Conservation (phyloP, 2,329 filamentous ascomycete species). For the Arthrocladium fulminans region DNA sequence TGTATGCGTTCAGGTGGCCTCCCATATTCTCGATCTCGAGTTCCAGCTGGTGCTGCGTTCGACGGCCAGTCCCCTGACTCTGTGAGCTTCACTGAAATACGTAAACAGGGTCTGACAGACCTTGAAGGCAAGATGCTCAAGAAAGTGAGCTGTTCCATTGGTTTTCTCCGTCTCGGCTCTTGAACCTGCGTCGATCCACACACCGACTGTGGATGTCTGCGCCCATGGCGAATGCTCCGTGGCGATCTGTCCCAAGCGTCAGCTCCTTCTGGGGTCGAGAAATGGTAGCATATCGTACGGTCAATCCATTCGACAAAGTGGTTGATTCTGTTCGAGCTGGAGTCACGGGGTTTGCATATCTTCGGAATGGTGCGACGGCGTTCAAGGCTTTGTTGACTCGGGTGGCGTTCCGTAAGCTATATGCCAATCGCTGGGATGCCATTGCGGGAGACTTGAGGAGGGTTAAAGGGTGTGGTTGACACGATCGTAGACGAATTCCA, state of each 20-base stretch:
- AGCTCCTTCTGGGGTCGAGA: slow-evolving; percentile 15
- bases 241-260: slow-evolving; percentile 62
- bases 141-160: slow-evolving; percentile 98
- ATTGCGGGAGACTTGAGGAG: slow-evolving; percentile 43
- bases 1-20: slow-evolving; percentile 98
- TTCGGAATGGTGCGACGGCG: slow-evolving; percentile 69
- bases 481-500: background rate
- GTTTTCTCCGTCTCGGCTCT: slow-evolving; percentile 96
- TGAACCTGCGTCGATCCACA: slow-evolving; percentile 99
- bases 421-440: slow-evolving; percentile 95
- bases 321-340: slow-evolving; percentile 86
- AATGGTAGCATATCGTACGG: slow-evolving; percentile 48
- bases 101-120: no score
- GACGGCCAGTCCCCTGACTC: slow-evolving; percentile 74
- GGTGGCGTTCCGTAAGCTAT: slow-evolving; percentile 84
- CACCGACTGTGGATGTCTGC: slow-evolving; percentile 94
- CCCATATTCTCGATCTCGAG: slow-evolving; percentile 99
- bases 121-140: slow-evolving; percentile 99
- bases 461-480: background rate
- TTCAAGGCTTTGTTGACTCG: slow-evolving; percentile 79
- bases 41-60: slow-evolving; percentile 94
- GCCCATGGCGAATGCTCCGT: slow-evolving; percentile 97
- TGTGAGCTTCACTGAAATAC: no score
- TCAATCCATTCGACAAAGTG: slow-evolving; percentile 94
- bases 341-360: slow-evolving; percentile 77